These are phyloP conservation scores for Keithomyces neogunnii DNA, from an alignment of 2,329 filamentous ascomycete species.

Conservation along the genomic window DNA sequence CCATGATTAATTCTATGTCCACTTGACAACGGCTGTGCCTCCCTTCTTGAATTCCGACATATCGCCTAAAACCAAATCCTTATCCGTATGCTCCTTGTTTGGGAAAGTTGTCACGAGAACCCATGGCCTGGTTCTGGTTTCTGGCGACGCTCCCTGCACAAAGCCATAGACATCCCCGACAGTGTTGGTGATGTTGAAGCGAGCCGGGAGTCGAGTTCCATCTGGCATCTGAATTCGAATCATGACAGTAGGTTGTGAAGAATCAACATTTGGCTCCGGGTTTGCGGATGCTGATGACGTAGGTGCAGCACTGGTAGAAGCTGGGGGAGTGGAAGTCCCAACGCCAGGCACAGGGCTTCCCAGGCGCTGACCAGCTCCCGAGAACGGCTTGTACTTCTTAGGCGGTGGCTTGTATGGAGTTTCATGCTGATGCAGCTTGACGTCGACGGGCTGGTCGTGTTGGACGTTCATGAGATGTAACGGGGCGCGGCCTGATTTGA, in stretches of 20 bases:
- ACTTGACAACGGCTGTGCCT: constrained; percentile 57
- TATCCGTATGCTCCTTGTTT: constrained; percentile 70
- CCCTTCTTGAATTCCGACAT: constrained; percentile 58
- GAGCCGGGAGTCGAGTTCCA: constrained; percentile 66
- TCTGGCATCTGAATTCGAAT: constrained; percentile 73
- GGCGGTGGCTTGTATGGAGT: constrained; percentile 62
- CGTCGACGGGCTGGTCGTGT: constrained; percentile 67
- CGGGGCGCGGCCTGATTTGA: constrained; percentile 67
- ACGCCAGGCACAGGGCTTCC: constrained; percentile 68
- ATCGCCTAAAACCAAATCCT: constrained; percentile 47
- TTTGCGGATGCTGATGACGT: constrained; percentile 26
- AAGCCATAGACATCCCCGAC: constrained; percentile 72
- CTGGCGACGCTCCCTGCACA: constrained; percentile 54
- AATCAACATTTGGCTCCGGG: constrained; percentile 41
- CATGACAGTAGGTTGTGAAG: constrained; percentile 57
- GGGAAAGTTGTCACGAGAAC: constrained; percentile 78
- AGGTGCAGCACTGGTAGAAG: constrained; percentile 18
- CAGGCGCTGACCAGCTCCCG: constrained; percentile 62
- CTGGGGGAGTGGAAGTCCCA: constrained; percentile 8
- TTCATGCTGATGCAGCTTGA: constrained; percentile 70
- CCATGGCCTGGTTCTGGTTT: constrained; percentile 51
- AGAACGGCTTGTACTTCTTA: constrained; percentile 68
- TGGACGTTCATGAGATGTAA: constrained; percentile 70
- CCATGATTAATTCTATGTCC: constrained; percentile 22
- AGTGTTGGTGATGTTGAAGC: constrained; percentile 75